Evolutionary conservation across 495 filamentous ascomycete genomes (phyloP).

Genomic region (Bathelium albidoporum): DNA sequence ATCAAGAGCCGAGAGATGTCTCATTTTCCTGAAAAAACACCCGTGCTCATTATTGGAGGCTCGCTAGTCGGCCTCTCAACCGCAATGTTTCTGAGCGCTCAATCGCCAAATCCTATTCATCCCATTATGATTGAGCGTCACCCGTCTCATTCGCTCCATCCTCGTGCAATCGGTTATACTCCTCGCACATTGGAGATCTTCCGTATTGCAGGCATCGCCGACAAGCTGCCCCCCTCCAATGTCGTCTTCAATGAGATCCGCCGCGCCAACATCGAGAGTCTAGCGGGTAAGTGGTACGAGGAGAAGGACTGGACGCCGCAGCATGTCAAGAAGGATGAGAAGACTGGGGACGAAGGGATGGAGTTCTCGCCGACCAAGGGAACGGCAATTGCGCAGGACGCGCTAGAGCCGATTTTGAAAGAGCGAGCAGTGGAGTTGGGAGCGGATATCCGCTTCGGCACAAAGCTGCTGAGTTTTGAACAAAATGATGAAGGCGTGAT

Average conservation of each 20-base stretch:
- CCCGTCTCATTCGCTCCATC: slow-evolving; percentile 2
- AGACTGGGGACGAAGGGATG: not conserved
- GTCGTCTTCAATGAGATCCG: slow-evolving; percentile 7
- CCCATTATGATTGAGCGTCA: slow-evolving; percentile 8
- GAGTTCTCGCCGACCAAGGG: slow-evolving; percentile 1
- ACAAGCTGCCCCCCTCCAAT: not conserved
- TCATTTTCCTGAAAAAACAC: not conserved
- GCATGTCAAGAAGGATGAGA: slow-evolving; percentile 1
- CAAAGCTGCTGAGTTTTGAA: slow-evolving; percentile 6
- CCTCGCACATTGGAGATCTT: slow-evolving; percentile 11
- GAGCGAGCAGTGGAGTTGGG: not conserved
- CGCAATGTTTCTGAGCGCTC: not conserved
- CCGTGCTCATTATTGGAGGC: slow-evolving; percentile 10
- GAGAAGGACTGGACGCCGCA: slow-evolving; percentile 2
- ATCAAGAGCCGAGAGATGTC: not conserved
- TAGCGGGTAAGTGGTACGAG: slow-evolving; percentile 4
- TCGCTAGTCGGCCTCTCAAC: slow-evolving; percentile 7
- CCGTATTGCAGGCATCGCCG: slow-evolving; percentile 1
- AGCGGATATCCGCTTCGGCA: slow-evolving; percentile 2
- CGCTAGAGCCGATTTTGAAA: slow-evolving; percentile 8
- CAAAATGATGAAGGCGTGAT: slow-evolving; percentile 4
- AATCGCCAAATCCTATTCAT: not conserved
- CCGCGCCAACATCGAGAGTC: not conserved
- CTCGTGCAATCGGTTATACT: slow-evolving; percentile 3
- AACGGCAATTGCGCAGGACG: slow-evolving; percentile 2